Evolutionary conservation across 495 filamentous ascomycete species (phyloP), one percentile per base, ranked within the genome.

Genomic region (Hypoxylon crocopeplum): DNA sequence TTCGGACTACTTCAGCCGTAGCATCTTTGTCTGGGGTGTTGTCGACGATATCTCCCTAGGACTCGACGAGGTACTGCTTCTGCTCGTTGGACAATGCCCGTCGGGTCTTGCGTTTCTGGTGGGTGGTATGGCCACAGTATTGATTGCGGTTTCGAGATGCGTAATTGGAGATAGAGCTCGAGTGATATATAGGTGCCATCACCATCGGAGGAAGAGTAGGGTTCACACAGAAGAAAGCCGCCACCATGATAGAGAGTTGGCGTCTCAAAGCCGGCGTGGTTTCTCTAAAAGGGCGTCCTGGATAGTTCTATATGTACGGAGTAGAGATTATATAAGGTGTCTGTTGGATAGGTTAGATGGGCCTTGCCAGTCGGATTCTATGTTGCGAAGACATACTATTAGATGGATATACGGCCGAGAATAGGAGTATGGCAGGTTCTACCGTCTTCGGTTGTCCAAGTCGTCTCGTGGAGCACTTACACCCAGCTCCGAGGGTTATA

Each of bases 41-140:
- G 21, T 55, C 46, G 8, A 67, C 63, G 32, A 69, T 50, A 41
- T 64, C 52, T 3, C 42, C 42, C 67, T 49, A 67, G 16, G 59
- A 62, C 32, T 62, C 59, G 12, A 49, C 41, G 8, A 69, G 56
- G 37, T 64, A 64, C 30, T 39, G 39, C 16, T 45, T 41, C 39
- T 67, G 59, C 39, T 69, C 52, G 19, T 46, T 20, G 36, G 63
- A 33, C 36, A 67, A 46, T 12, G 33, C 46, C 25, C 50, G 48
- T 19, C 41, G 30, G 22, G 27, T 25, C 36, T 30, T 39, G 1
- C 48, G 59, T 19, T 49, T 58, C 45, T 39, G 45, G 7, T 42
- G 57, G 11, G 59, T 53, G 29, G 60, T 25, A 20, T 45, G 53
- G 10, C 60, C 48, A 27, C 54, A 58, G 1, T 53, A 58, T 16